A percentile compares a stretch with the other conserved stretches of the same genome.
Evolutionary conservation across 2,329 filamentous ascomycete species (phyloP).

Genomic region (Fusarium multiceps): DNA sequence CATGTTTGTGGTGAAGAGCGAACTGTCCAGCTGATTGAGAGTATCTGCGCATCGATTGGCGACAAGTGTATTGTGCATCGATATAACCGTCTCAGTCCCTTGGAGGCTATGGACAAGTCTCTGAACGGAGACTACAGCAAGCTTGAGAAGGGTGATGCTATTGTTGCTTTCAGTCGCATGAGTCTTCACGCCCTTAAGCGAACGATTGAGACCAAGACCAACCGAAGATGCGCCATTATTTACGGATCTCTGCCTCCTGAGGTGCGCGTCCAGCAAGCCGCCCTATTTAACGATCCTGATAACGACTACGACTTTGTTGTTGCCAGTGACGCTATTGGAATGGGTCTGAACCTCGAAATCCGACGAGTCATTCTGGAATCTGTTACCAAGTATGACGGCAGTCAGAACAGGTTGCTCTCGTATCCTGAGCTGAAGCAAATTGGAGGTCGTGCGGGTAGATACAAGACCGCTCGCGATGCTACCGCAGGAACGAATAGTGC

Average conservation of each 20-base stretch:
- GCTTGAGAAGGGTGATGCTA: slow-evolving; percentile 87
- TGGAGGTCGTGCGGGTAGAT: slow-evolving; percentile 90
- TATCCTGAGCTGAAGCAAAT: slow-evolving; percentile 94
- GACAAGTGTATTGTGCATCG: slow-evolving; percentile 84
- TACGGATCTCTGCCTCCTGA: slow-evolving; percentile 94
- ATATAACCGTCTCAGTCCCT: slow-evolving; percentile 84
- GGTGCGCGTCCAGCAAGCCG: slow-evolving; percentile 89
- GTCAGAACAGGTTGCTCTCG: slow-evolving; percentile 65
- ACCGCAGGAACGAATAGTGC: slow-evolving; percentile 13
- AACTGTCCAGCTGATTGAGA: slow-evolving; percentile 80
- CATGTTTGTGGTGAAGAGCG: slow-evolving; percentile 94
- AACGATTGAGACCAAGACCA: slow-evolving; percentile 79
- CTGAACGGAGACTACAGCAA: slow-evolving; percentile 71
- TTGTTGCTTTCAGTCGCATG: slow-evolving; percentile 87
- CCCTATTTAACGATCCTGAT: slow-evolving; percentile 91
- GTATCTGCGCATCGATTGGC: slow-evolving; percentile 81
- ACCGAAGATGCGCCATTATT: slow-evolving; percentile 86
- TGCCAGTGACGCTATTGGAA: slow-evolving; percentile 95
- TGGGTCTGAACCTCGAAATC: slow-evolving; percentile 94
- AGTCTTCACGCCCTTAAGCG: slow-evolving; percentile 83
- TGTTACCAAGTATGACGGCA: slow-evolving; percentile 76
- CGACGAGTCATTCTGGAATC: slow-evolving; percentile 91
- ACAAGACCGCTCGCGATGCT: slow-evolving; percentile 68
- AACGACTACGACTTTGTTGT: slow-evolving; percentile 97
- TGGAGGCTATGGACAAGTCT: slow-evolving; percentile 73